phyloP scores from a whole-genome alignment of 257 asterid species.

The Fraxinus cuspidata region DNA sequence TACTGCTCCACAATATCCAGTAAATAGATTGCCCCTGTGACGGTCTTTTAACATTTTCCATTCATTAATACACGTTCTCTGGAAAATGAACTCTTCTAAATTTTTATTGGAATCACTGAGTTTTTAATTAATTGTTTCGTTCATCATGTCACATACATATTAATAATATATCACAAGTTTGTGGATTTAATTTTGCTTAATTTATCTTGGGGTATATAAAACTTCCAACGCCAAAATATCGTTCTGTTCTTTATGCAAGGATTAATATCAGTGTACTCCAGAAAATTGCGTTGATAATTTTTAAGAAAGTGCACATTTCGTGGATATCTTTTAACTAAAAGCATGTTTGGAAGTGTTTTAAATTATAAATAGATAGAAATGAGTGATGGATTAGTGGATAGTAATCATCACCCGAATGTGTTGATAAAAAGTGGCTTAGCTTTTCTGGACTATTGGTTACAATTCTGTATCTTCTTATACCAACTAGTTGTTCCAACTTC shows the following conservation, averaged over 20 bases:
- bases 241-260: not conserved
- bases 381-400: too few relatives aligned
- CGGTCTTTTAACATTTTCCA: not conserved
- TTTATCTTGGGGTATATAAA: not conserved
- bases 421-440: too few relatives aligned
- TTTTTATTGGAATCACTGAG: not conserved
- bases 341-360: too few relatives aligned
- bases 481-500: slow-evolving; percentile 18
- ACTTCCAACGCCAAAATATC: not conserved
- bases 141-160: not conserved
- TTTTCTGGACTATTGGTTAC: slow-evolving; percentile 21
- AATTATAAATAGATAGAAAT: too few relatives aligned
- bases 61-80: not conserved
- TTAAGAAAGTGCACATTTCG: slow-evolving; percentile 11
- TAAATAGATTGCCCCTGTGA: not conserved
- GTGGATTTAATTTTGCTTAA: not conserved
- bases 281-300: not conserved
- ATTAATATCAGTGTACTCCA: not conserved
- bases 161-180: not conserved
- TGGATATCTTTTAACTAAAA: slow-evolving; percentile 1
- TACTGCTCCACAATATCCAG: not conserved
- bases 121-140: not conserved
- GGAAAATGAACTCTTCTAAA: slow-evolving; percentile 10
- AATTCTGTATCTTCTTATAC: slow-evolving; percentile 14
- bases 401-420: too few relatives aligned